Percentiles rank a stretch among this genome's conserved stretches.
Evolutionary conservation across 2,329 filamentous ascomycete genomes (phyloP).

Genomic region (Lasiodiplodia sp.): DNA sequence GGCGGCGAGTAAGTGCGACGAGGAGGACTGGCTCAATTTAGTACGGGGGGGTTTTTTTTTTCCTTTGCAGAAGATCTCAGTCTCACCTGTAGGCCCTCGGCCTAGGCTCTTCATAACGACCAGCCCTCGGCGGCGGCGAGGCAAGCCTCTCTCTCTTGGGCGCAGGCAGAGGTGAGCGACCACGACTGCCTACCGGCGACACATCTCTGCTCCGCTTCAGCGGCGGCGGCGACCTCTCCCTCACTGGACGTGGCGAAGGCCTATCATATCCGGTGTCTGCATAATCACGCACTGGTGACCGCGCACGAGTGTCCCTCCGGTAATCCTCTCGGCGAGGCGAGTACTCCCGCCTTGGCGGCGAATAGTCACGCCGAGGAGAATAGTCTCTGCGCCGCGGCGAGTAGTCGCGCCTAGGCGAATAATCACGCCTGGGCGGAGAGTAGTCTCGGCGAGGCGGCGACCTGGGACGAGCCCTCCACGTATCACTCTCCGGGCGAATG

Average conservation of each 20-base stretch:
- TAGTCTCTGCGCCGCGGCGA: conserved; percentile 57
- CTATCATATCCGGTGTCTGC: conserved; percentile 44
- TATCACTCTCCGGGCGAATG: conserved; percentile 47
- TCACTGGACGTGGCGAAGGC: conserved; percentile 51
- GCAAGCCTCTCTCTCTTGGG: conserved; percentile 50
- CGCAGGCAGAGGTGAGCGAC: conserved; percentile 50
- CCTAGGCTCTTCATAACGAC: conserved; percentile 56
- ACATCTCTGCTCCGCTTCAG: conserved; percentile 53
- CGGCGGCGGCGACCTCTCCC: conserved; percentile 53
- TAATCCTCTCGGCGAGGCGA: conserved; percentile 33
- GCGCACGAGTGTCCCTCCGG: conserved; percentile 34
- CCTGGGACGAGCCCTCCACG: conserved; percentile 54
- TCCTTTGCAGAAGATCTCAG: not conserved
- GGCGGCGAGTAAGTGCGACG: conserved; percentile 52
- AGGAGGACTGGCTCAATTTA: conserved; percentile 37
- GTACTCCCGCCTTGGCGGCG: conserved; percentile 10
- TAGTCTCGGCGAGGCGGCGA: conserved; percentile 57
- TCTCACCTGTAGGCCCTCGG: conserved; percentile 47
- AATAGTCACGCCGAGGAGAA: conserved; percentile 45
- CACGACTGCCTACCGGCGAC: conserved; percentile 57
- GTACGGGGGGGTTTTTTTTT: not conserved
- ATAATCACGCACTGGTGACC: conserved; percentile 50
- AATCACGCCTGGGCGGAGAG: conserved; percentile 38
- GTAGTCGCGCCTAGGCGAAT: conserved; percentile 52
- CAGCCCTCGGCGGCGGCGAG: conserved; percentile 44